phyloP scores from a whole-genome alignment of 768 basidiomycete genomes.

The Trametes coccinea region DNA sequence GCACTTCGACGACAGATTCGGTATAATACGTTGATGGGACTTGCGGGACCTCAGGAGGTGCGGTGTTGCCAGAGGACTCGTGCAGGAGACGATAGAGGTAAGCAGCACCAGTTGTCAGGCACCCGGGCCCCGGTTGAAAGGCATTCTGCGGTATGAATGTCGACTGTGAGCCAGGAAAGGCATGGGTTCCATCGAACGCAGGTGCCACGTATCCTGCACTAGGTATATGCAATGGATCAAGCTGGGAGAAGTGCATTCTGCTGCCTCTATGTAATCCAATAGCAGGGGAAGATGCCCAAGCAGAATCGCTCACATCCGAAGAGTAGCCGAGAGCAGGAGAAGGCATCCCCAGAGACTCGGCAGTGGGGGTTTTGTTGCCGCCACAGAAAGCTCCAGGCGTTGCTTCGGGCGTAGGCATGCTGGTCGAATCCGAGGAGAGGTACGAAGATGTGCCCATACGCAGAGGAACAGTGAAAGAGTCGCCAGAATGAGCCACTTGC shows the following conservation, averaged over 20 bases:
- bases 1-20: neutral
- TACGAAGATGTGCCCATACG: neutral
- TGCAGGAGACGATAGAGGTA: conserved; percentile 5
- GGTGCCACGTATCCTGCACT: neutral
- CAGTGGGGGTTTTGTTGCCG: neutral
- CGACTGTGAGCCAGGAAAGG: neutral
- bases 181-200: neutral
- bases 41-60: conserved; percentile 6
- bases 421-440: neutral
- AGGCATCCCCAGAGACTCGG: neutral
- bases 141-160: neutral
- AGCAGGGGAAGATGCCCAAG: neutral
- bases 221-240: neutral
- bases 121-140: neutral
- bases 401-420: too few relatives aligned
- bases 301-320: neutral
- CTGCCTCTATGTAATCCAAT: neutral
- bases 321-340: neutral
- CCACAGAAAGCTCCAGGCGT: neutral
- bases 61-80: neutral
- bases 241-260: neutral
- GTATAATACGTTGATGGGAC: neutral
- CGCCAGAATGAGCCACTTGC: conserved; percentile 7
- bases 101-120: neutral
- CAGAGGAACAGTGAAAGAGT: conserved; percentile 19